A percentile compares a stretch with the other conserved stretches of the same genome.
phyloP scores from a whole-genome alignment of 2,329 filamentous ascomycete species.

The Beauveria caledonica region DNA sequence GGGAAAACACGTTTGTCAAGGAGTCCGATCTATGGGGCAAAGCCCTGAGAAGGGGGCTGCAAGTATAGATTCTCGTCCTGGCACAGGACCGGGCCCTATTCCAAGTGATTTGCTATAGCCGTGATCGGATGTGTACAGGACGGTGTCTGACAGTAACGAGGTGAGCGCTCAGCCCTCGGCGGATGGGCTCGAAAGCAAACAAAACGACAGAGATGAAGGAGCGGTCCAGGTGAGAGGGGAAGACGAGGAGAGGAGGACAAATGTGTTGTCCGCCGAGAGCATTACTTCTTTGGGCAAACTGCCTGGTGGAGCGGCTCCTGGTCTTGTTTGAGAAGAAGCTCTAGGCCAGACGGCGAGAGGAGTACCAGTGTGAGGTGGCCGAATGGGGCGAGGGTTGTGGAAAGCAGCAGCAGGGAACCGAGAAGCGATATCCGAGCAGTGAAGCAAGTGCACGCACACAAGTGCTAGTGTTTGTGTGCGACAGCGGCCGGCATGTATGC shows the following conservation, averaged over 20 bases:
- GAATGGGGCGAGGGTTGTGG: slow-evolving; percentile 1
- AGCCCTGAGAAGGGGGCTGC: not conserved
- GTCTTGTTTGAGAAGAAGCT: slow-evolving; percentile 6
- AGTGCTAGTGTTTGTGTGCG: slow-evolving; percentile 11
- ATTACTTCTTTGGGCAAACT: slow-evolving; percentile 9
- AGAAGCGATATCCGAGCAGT: not conserved
- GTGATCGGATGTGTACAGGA: not conserved
- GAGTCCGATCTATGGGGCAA: slow-evolving; percentile 4
- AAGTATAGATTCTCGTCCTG: not conserved
- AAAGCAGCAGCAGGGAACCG: not conserved
- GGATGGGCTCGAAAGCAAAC: not conserved
- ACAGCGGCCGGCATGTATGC: not conserved
- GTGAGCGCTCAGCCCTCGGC: not conserved
- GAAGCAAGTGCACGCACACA: slow-evolving; percentile 3
- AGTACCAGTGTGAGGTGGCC: not conserved
- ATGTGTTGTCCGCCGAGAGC: slow-evolving; percentile 10
- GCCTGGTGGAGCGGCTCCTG: slow-evolving; percentile 6
- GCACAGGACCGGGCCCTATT: not conserved
- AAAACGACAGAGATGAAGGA: slow-evolving; percentile 4
- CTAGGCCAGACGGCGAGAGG: not conserved
- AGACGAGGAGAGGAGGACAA: slow-evolving; percentile 1
- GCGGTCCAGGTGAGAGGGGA: not conserved
- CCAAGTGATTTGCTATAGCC: not conserved
- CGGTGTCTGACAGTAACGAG: not conserved
- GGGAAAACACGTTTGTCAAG: not conserved